phyloP scores from a whole-genome alignment of 2,329 filamentous ascomycete genomes.

The Clonostachys sp. region DNA sequence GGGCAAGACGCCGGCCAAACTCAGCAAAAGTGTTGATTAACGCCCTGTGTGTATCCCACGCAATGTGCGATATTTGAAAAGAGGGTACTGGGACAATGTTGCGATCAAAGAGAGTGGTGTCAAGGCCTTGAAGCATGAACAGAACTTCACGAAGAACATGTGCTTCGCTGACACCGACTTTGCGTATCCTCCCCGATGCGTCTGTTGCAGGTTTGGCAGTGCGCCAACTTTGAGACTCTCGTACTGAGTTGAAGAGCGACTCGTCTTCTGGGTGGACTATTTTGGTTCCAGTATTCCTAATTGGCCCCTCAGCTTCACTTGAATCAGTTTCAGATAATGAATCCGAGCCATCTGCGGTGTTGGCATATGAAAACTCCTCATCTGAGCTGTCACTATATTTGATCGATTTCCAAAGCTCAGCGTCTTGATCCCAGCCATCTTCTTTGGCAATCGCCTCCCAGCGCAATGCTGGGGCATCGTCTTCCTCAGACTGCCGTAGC shows the following conservation, averaged over 20 bases:
- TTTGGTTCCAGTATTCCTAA: neutral
- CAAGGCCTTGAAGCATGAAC: constrained; percentile 79
- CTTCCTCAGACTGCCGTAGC: constrained; percentile 36
- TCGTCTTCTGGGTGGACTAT: constrained; percentile 25
- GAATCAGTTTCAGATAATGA: constrained; percentile 22
- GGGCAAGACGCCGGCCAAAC: constrained; percentile 35
- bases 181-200: constrained; percentile 22
- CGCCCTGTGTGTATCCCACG: constrained; percentile 44
- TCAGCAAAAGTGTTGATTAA: constrained; percentile 42
- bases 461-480: constrained; percentile 47
- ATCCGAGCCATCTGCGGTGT: neutral
- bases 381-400: constrained; percentile 66
- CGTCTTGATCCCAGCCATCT: constrained; percentile 66
- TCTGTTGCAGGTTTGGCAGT: constrained; percentile 24
- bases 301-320: constrained; percentile 14
- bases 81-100: constrained; percentile 28
- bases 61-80: constrained; percentile 43
- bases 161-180: constrained; percentile 59
- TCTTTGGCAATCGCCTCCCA: constrained; percentile 79
- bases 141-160: constrained; percentile 72
- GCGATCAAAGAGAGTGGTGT: constrained; percentile 64
- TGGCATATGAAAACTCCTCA: constrained; percentile 27
- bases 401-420: constrained; percentile 64
- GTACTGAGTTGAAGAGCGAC: constrained; percentile 19
- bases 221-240: constrained; percentile 28